phyloP scores from a whole-genome alignment of 371 early-diverging fungal species.

The Chytridium lagenaria region DNA sequence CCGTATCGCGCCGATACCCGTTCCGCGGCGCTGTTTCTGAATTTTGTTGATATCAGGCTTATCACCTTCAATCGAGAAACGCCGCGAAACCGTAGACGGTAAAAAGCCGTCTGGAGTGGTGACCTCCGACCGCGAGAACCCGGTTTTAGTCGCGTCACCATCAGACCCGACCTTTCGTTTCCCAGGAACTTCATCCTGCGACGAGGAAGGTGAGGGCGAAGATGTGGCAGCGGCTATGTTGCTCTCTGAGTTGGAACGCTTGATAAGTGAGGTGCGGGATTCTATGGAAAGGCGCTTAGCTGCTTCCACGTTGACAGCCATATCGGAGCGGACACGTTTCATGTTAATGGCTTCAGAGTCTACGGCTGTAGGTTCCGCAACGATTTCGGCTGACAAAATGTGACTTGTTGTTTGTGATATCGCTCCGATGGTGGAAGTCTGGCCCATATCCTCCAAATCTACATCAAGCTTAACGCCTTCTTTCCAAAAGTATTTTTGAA shows the following conservation, averaged over 20 bases:
- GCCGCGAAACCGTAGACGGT: not conserved
- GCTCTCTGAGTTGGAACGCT: constrained; percentile 7
- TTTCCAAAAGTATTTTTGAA: constrained; percentile 48
- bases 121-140: not conserved
- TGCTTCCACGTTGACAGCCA: constrained; percentile 1
- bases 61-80: not conserved
- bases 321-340: constrained; percentile 16
- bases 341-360: not conserved
- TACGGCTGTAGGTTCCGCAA: not conserved
- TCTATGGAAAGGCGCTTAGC: not conserved
- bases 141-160: not conserved
- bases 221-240: not conserved
- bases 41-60: not conserved
- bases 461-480: constrained; percentile 26
- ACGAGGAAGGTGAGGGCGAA: not conserved
- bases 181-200: not conserved
- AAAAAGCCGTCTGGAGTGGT: constrained; percentile 13
- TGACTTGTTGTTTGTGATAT: constrained; percentile 54
- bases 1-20: not conserved
- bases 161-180: not conserved
- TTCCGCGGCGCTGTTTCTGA: constrained; percentile 7
- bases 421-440: constrained; percentile 34
- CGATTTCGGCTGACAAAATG: constrained; percentile 41
- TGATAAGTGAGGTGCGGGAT: not conserved
- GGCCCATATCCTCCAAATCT: constrained; percentile 20